Base-by-base conservation (phyloP, 352 stramenopile species). In the Globisporangium okanoganense region DNA sequence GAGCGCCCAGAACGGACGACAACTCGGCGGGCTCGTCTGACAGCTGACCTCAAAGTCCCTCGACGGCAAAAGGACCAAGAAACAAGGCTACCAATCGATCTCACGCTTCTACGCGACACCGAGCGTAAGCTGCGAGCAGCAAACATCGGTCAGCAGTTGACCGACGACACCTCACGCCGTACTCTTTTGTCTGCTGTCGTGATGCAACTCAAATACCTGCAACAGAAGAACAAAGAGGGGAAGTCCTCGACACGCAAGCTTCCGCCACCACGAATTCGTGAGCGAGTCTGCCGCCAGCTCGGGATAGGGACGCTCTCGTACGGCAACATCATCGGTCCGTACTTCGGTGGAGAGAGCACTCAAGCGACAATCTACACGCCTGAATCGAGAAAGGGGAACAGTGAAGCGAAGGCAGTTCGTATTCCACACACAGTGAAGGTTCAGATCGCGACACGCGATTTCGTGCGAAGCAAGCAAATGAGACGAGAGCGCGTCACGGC, bases 151-250 rank as follows among this genome's bases (percentile, higher is more conserved):
- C 41, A 48, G n/a, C 41, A 48, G n/a, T 27, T 48, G 41, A 27
- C 41, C 41, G 41, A 48, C 41, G 41, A 16, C 41, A 48, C 8
- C 41, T 48, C 41, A 48, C 41, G 41, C n/a, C 41, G 41, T 48
- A n/a, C 41, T 48, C 41, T 48, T 48, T 48, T 48, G 41, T 27
- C n/a, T 48, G 41, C 41, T 48, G 41, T 27, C n/a, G n/a, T 48
- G 41, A 48, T 48, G 41, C n/a, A 27, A 27, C 41, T 48, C 3
- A 3, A 48, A 48, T 48, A 48, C n/a, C 41, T 48, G 41, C 41
- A 48, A 48, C 41, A 48, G n/a, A 48, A 48, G 41, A 48, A 48
- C 41, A 48, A 48, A 48, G 41, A 48, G n/a, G 41, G 35, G 41
- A 48, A 48, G n/a, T 27, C 41, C 41, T 48, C 41, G 41, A 48